Percentiles rank a stretch among this genome's conserved stretches.
Evolutionary conservation across 371 early-diverging fungal genomes (phyloP).

Genomic region (Rhizomucor miehei): DNA sequence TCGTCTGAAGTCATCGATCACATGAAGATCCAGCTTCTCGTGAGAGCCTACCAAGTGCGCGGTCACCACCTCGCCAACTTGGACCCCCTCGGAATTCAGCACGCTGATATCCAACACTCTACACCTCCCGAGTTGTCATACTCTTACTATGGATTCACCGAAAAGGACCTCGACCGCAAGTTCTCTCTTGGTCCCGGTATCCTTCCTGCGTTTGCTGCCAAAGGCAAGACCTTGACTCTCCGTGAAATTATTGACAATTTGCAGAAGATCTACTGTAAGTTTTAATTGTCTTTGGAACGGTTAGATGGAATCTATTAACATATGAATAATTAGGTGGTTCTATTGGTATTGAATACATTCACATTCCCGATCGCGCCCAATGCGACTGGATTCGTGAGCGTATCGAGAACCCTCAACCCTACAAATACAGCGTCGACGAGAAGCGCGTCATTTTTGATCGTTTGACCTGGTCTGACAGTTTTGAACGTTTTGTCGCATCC

Average conservation of each 20-base stretch:
- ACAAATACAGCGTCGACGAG: constrained; percentile 81
- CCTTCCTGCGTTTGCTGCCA: constrained; percentile 79
- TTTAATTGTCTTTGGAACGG: neutral
- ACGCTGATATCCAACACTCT: constrained; percentile 55
- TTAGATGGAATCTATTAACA: neutral
- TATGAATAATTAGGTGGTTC: constrained; percentile 60
- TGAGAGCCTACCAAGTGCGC: constrained; percentile 91
- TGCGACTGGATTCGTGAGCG: constrained; percentile 96
- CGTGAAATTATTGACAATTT: constrained; percentile 86
- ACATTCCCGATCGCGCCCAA: constrained; percentile 92
- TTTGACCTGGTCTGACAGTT: constrained; percentile 94
- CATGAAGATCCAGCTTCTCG: constrained; percentile 95
- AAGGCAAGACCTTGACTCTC: constrained; percentile 72
- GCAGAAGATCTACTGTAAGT: constrained; percentile 84
- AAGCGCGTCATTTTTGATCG: constrained; percentile 93
- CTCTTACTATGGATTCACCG: constrained; percentile 91
- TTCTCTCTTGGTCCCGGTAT: constrained; percentile 95
- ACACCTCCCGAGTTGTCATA: constrained; percentile 87
- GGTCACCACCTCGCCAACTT: constrained; percentile 94
- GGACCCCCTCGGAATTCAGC: constrained; percentile 88
- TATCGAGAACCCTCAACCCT: constrained; percentile 88
- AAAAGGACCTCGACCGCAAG: constrained; percentile 85
- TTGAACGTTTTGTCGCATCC: constrained; percentile 91
- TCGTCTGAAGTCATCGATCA: constrained; percentile 78
- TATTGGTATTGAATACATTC: constrained; percentile 96